Evolutionary conservation across 106 monocot genomes (phyloP), one percentile per base, ranked within the genome.

Genomic region (Dactylorhiza incarnata): DNA sequence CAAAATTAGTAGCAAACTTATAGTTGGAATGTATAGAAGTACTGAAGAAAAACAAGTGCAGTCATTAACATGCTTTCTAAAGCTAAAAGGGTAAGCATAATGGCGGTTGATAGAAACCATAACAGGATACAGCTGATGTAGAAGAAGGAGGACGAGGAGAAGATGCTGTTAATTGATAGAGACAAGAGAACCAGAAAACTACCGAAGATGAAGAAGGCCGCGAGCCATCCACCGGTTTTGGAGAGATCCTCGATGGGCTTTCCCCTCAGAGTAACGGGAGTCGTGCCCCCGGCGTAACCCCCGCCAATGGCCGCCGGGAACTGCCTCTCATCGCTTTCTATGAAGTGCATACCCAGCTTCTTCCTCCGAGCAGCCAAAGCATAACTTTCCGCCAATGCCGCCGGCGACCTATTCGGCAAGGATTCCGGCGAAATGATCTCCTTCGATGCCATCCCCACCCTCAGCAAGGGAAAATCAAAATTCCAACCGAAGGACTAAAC

Each of bases 181-280:
- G n/a, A 22, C 7, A 20, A 6, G 7, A 59, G 22, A 59, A 20
- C 9, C 20, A 8, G 58, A 8, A 8, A 7, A 22, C 19, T 25
- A 95, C 94, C 95, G 50, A 95, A 93, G 69, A 95, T 95, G 87
- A 95, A 95, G 87, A 93, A 90, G 48, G 92, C 92, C 9, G 95
- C 95, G 7, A 88, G 26, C 95, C 92, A 95, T 7, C 95, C 95
- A 0, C 95, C 95, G 46, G 95, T 95, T 77, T n/a, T 83, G 11
- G 90, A 88, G 53, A 95, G 83, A 82, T 92, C 78, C 74, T 83
- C 63, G 46, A 95, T 95, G 0, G 92, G 90, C 76, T 81, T 88
- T 61, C 95, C 88, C 53, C 76, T 76, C 24, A 95, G 78, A 46
- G 83, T 83, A 68, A 95, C 95, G n/a, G 95, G 95, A 19, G 92